phyloP scores from a whole-genome alignment of 139 green algal genomes.

The Tetradesmus lagerheimii region DNA sequence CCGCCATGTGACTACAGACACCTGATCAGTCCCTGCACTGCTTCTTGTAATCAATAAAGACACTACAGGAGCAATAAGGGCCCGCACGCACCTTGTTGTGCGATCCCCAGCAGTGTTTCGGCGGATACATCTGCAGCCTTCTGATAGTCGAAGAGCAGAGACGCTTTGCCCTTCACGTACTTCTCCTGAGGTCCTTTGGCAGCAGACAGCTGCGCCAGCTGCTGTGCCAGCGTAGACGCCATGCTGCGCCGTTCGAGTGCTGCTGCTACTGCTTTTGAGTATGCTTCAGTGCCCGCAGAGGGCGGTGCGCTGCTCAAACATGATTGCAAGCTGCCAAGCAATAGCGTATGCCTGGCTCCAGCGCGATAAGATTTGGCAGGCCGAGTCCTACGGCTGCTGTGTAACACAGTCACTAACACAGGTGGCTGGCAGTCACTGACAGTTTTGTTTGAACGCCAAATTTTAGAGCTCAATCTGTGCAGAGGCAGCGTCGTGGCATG shows the following conservation, averaged over 20 bases:
- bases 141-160: conserved; percentile 65
- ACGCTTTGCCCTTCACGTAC: conserved; percentile 53
- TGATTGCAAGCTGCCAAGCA: not conserved
- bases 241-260: conserved; percentile 33
- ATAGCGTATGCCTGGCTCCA: not conserved
- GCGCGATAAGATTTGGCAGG: not conserved
- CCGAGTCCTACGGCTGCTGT: not conserved
- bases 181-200: conserved; percentile 18
- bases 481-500: too few relatives aligned
- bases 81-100: conserved; percentile 53
- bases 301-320: not conserved
- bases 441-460: too few relatives aligned
- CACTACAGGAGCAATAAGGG: not conserved
- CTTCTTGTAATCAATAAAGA: not conserved
- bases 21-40: not conserved
- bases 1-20: too few relatives aligned
- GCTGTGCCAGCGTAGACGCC: conserved; percentile 42
- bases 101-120: conserved; percentile 63
- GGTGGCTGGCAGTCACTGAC: not conserved
- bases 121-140: conserved; percentile 77
- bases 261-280: not conserved
- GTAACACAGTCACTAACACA: conserved; percentile 4
- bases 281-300: not conserved
- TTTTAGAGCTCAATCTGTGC: too few relatives aligned
- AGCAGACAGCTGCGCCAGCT: conserved; percentile 44